A percentile compares a stretch with the other conserved stretches of the same genome.
phyloP scores from a whole-genome alignment of 1,284 basidiomycete genomes.

The Rhodotorula glutinis region DNA sequence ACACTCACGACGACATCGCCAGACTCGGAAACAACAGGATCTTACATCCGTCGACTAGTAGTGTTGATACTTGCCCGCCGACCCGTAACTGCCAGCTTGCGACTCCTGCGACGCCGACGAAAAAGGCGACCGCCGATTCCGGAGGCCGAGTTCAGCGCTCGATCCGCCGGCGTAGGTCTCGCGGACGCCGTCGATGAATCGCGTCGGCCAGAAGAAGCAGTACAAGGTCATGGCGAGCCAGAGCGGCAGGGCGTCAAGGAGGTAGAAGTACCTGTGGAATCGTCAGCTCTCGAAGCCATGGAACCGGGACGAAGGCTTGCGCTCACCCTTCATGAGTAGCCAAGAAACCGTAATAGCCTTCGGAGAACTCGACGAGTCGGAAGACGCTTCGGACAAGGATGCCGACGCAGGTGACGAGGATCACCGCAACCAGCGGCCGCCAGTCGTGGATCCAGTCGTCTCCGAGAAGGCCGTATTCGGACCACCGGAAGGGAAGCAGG shows the following conservation, averaged over 20 bases:
- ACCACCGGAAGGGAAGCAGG: neutral
- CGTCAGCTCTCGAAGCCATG: neutral
- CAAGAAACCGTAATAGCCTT: constrained; percentile 31
- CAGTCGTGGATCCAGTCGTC: constrained; percentile 11
- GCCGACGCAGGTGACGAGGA: constrained; percentile 14
- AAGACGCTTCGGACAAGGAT: constrained; percentile 37
- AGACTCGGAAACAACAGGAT: too few species aligned
- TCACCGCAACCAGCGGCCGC: constrained; percentile 20
- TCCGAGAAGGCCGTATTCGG: neutral
- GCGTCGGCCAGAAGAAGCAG: constrained; percentile 16
- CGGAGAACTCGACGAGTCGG: constrained; percentile 35
- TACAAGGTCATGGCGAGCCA: constrained; percentile 25
- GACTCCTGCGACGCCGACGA: neutral
- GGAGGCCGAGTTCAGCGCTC: neutral
- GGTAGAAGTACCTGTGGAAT: constrained; percentile 27
- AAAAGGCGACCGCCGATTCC: neutral
- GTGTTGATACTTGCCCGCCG: too few species aligned
- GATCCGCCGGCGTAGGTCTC: neutral
- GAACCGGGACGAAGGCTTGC: neutral
- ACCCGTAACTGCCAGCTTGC: neutral
- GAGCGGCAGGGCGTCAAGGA: constrained; percentile 40
- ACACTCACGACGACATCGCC: too few species aligned
- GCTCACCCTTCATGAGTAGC: constrained; percentile 31
- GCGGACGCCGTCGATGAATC: constrained; percentile 18
- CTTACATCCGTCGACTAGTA: neutral